phyloP scores from a whole-genome alignment of 2,329 filamentous ascomycete genomes.

The Aureobasidium sp. region DNA sequence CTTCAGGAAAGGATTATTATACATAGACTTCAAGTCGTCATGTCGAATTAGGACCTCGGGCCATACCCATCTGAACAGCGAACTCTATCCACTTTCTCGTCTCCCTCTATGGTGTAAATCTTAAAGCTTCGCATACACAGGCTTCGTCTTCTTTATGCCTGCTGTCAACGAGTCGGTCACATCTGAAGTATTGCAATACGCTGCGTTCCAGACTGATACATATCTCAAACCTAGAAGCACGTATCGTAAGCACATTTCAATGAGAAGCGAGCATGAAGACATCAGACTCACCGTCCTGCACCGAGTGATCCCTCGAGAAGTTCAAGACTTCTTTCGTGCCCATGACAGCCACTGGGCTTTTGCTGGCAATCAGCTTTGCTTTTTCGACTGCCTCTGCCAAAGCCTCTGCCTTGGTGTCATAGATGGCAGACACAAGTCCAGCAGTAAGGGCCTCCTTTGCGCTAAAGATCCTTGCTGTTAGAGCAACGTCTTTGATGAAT shows the following conservation, averaged over 20 bases:
- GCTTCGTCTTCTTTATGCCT: conserved; percentile 69
- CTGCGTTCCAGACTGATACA: conserved; percentile 81
- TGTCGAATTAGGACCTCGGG: not conserved
- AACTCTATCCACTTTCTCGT: not conserved
- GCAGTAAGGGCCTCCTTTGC: conserved; percentile 62
- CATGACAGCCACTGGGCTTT: conserved; percentile 83
- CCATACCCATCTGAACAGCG: not conserved
- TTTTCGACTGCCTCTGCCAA: conserved; percentile 57
- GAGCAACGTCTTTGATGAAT: conserved; percentile 73
- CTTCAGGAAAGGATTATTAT: not conserved
- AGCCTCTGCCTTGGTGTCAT: conserved; percentile 53
- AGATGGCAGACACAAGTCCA: conserved; percentile 63
- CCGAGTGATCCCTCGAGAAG: conserved; percentile 68
- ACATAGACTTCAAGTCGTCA: conserved; percentile 3
- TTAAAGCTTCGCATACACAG: conserved; percentile 78
- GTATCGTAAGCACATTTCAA: not conserved
- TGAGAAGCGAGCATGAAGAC: not conserved
- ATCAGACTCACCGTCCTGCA: conserved; percentile 62
- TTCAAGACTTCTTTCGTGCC: conserved; percentile 84
- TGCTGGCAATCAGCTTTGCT: conserved; percentile 61
- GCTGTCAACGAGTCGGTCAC: conserved; percentile 67
- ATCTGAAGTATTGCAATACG: conserved; percentile 74
- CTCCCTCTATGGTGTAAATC: not conserved
- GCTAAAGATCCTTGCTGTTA: conserved; percentile 63
- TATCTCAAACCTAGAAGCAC: conserved; percentile 59